These are phyloP conservation scores for Phytophthora megakarya DNA, from an alignment of 352 stramenopile species.

Conservation along the genomic window DNA sequence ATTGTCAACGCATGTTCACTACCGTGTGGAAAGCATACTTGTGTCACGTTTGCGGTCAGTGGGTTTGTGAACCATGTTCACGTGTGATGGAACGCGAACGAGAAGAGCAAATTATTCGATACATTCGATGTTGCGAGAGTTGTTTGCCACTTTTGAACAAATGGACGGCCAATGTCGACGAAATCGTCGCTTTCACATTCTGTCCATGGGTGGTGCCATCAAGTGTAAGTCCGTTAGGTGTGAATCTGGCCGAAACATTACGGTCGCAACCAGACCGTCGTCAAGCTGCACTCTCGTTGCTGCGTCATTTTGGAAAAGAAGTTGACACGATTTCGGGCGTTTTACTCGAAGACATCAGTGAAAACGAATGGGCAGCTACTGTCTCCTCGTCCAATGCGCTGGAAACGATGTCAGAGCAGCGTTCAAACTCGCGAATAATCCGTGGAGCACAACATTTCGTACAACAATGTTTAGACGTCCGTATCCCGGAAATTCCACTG, in stretches of 20 bases:
- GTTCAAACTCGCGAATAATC: slow-evolving; percentile 20
- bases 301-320: slow-evolving; percentile 36
- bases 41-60: slow-evolving; percentile 56
- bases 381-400: slow-evolving; percentile 14
- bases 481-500: slow-evolving; percentile 42
- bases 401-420: neutral
- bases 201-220: slow-evolving; percentile 42
- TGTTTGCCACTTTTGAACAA: slow-evolving; percentile 56
- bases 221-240: slow-evolving; percentile 44
- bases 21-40: slow-evolving; percentile 46
- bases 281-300: slow-evolving; percentile 35
- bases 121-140: slow-evolving; percentile 45
- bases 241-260: slow-evolving; percentile 49
- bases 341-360: slow-evolving; percentile 40
- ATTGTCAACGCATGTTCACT: slow-evolving; percentile 46
- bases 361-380: slow-evolving; percentile 42
- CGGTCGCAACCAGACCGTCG: slow-evolving; percentile 35
- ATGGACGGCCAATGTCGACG: slow-evolving; percentile 43
- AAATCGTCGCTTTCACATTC: slow-evolving; percentile 36
- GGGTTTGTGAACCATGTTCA: slow-evolving; percentile 54
- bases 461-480: slow-evolving; percentile 62
- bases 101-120: slow-evolving; percentile 46
- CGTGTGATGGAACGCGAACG: slow-evolving; percentile 57
- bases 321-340: slow-evolving; percentile 20
- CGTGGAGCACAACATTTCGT: slow-evolving; percentile 44